Evolutionary conservation across 2,329 filamentous ascomycete genomes (phyloP).

Genomic region (Xylariaceae sp.): DNA sequence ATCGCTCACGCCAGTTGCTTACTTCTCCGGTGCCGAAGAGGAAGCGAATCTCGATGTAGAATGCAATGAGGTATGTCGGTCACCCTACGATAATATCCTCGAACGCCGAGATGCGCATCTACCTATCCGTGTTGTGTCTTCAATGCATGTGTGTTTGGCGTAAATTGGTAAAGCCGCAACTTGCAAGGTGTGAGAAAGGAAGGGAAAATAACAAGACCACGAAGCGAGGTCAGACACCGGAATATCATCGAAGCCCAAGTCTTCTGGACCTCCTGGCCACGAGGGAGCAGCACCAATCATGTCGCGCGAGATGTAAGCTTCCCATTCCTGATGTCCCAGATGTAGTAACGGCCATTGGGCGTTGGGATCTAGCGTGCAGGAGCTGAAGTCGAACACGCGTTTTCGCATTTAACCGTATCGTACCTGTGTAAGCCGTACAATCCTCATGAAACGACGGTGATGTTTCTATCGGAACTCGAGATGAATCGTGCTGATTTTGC

Average conservation of each 20-base stretch:
- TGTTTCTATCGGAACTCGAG: not conserved
- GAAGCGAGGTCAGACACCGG: not conserved
- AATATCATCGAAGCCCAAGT: slow-evolving; percentile 5
- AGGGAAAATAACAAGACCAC: not conserved
- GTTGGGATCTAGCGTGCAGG: slow-evolving; percentile 23
- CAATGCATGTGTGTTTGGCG: not conserved
- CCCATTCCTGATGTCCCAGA: slow-evolving; percentile 17
- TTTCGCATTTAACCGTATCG: not conserved
- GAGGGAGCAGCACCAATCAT: slow-evolving; percentile 20
- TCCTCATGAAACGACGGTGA: not conserved
- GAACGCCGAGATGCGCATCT: slow-evolving; percentile 1
- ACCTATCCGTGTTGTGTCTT: not conserved
- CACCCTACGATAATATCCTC: not conserved
- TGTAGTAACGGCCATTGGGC: slow-evolving; percentile 15
- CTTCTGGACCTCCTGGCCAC: not conserved
- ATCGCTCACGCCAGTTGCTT: not conserved
- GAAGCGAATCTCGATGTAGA: not conserved
- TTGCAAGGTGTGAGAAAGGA: not conserved
- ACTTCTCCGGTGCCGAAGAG: not conserved
- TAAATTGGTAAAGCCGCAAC: not conserved
- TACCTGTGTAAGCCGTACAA: too few relatives aligned
- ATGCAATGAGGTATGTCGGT: not conserved
- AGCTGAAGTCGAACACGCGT: slow-evolving; percentile 25
- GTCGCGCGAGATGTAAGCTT: slow-evolving; percentile 11
- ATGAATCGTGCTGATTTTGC: not conserved